Evolutionary conservation across 225 moss, liverwort and hornwort genomes (phyloP).

Genomic region (Sphagnum contortum): DNA sequence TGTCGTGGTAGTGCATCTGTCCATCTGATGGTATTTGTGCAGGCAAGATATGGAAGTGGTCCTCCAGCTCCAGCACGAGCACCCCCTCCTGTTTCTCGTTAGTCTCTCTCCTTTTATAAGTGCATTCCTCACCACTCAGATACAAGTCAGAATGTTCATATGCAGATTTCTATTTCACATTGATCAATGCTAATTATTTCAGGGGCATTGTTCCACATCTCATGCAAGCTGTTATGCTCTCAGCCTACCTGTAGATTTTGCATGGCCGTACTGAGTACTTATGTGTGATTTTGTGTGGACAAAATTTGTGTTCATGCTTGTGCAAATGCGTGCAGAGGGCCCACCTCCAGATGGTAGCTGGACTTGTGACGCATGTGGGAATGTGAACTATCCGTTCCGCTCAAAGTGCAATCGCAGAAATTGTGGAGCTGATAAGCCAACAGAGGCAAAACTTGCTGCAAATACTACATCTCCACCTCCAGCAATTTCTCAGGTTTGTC

Average conservation of each 20-base stretch:
- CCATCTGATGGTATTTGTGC: background rate
- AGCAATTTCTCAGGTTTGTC: conserved; percentile 89
- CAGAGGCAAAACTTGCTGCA: conserved; percentile 70
- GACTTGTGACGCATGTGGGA: conserved; percentile 96
- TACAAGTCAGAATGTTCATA: no score
- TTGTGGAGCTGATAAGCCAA: conserved; percentile 99
- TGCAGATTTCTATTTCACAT: no score
- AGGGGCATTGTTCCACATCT: no score
- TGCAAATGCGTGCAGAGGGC: conserved; percentile 47
- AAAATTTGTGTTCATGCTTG: no score
- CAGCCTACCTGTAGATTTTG: no score
- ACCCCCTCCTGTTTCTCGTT: conserved; percentile 74
- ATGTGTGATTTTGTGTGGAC: no score
- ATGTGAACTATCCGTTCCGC: conserved; percentile 98
- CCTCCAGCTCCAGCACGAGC: conserved; percentile 42
- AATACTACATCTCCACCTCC: conserved; percentile 75
- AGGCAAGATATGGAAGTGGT: conserved; percentile 61
- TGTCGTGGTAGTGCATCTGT: no score
- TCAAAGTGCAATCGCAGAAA: conserved; percentile 99
- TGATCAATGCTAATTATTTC: no score
- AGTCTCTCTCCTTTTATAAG: conserved; percentile 12
- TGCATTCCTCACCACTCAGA: no score
- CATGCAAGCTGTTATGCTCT: no score
- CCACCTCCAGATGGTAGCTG: conserved; percentile 99
- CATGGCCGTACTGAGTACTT: no score